Evolutionary conservation across 2,329 filamentous ascomycete species (phyloP), one percentile per base, ranked within the genome.

Genomic region (Fusarium austroafricanum): DNA sequence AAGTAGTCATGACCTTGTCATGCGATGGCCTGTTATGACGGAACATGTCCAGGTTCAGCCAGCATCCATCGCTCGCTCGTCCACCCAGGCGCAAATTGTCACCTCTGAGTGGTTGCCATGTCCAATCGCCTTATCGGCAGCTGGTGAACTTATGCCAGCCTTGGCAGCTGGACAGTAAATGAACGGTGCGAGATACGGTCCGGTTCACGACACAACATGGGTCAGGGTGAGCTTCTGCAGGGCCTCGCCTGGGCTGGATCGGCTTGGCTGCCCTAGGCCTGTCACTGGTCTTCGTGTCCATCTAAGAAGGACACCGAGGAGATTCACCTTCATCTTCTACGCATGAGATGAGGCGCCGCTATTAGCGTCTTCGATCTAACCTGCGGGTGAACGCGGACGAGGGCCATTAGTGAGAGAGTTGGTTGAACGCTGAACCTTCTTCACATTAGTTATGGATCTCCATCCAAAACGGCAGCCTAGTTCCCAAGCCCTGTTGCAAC

Each of bases 121-220:
- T 29, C 68, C 72, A 74, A 74, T 74, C 68, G 72, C 68, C 68
- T 74, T 73, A 74, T 74, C 72, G 71, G 67, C 71, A 74, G 46
- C 71, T 73, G 64, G 46, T 67, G 60, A 31, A 70, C 61, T 49
- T 61, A 65, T 68, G 37, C 56, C 57, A 64, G 55, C 62, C 68
- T 74, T 71, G 71, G 71, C 68, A 66, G 55, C 26, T 23, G 23
- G 38, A 43, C 35, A 37, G 21, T 38, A 12, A 44, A 71, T 66
- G 31, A 67, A 71, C 68, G 31, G 68, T 74, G 55, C 54, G 33
- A 43, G 49, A 26, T 67, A 67, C 71, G 31, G 71, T 55, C 20
- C 15, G 21, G 43, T 59, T 65, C 29, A 31, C 8, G 29, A 31
- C 42, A 38, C 60, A 29, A 55, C 52, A 63, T 65, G 47, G 56